Conservation (phyloP, 176 grass and related monocot species). For the Thinopyrum elongatum region DNA sequence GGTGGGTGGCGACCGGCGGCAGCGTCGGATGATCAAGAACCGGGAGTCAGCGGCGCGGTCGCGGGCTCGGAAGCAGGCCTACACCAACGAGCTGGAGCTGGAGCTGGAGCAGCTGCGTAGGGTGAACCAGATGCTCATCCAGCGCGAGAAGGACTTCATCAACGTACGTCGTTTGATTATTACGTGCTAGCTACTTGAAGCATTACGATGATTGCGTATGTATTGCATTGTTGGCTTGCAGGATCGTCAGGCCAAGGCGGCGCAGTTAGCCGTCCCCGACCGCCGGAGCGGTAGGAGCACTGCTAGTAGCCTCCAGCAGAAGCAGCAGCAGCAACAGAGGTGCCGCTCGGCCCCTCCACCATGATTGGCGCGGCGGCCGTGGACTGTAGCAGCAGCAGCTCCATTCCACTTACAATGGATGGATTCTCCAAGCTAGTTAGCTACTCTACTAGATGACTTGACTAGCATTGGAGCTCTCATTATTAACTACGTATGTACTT, state of each 20-base stretch:
- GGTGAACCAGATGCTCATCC: slow-evolving; percentile 23
- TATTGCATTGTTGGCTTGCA: neutral
- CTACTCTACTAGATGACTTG: neutral
- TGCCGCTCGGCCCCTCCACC: neutral
- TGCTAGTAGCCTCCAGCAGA: neutral
- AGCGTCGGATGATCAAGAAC: slow-evolving; percentile 49
- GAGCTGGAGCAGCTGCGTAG: neutral
- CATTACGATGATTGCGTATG: neutral
- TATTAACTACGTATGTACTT: neutral
- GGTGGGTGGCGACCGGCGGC: slow-evolving; percentile 7
- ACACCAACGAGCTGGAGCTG: slow-evolving; percentile 37
- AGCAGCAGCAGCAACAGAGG: neutral
- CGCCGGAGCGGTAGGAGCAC: neutral
- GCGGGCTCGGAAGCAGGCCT: slow-evolving; percentile 34
- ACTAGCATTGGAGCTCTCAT: neutral
- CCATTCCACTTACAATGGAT: neutral
- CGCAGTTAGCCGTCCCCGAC: neutral
- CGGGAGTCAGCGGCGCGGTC: slow-evolving; percentile 45
- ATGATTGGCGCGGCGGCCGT: neutral
- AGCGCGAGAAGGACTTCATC: slow-evolving; percentile 1
- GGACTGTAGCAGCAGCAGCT: neutral
- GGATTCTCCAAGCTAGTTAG: neutral
- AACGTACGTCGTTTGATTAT: neutral
- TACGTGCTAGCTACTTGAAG: neutral
- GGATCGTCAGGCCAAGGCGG: slow-evolving; percentile 11